A percentile compares a stretch with the other conserved stretches of the same genome.
These are phyloP conservation scores for Globisporangium recalcitrans DNA, from an alignment of 352 stramenopile species.

Conservation along the genomic window DNA sequence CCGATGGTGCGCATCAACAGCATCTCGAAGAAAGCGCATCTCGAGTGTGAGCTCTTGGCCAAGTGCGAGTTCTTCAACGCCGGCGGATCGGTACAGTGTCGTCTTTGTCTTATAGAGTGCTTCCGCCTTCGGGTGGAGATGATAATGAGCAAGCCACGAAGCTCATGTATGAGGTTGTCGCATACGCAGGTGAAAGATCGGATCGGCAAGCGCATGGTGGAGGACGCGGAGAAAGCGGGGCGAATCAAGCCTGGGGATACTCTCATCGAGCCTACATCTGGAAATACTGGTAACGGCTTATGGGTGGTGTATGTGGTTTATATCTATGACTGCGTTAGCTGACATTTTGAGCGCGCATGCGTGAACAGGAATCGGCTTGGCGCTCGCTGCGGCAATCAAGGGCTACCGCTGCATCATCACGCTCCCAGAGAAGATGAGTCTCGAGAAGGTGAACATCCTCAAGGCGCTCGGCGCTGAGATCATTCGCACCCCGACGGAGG, in stretches of 20 bases:
- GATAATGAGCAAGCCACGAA: not conserved
- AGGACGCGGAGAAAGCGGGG: slow-evolving; percentile 85
- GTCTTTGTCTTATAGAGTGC: not conserved
- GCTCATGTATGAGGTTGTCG: not conserved
- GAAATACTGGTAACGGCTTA: slow-evolving; percentile 81
- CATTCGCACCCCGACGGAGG: slow-evolving; percentile 94
- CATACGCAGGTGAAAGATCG: slow-evolving; percentile 64
- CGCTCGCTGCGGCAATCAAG: slow-evolving; percentile 94
- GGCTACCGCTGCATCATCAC: slow-evolving; percentile 95
- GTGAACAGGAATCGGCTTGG: slow-evolving; percentile 90
- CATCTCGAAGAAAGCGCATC: slow-evolving; percentile 61
- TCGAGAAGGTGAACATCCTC: slow-evolving; percentile 95
- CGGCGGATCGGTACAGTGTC: slow-evolving; percentile 69
- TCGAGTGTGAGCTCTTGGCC: slow-evolving; percentile 88
- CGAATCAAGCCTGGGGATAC: slow-evolving; percentile 88
- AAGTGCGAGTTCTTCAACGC: slow-evolving; percentile 96
- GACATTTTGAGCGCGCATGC: not conserved
- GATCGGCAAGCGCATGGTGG: slow-evolving; percentile 83
- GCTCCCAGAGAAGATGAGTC: slow-evolving; percentile 94
- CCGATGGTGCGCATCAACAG: slow-evolving; percentile 92
- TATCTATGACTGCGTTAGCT: not conserved
- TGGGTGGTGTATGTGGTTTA: not conserved
- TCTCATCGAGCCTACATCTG: slow-evolving; percentile 95
- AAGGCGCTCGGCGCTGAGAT: slow-evolving; percentile 95
- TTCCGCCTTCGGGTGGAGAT: too few relatives aligned